Evolutionary conservation across 306 rosid genomes (phyloP), one percentile per base, ranked within the genome.

Genomic region (Sechiopsis laciniata): DNA sequence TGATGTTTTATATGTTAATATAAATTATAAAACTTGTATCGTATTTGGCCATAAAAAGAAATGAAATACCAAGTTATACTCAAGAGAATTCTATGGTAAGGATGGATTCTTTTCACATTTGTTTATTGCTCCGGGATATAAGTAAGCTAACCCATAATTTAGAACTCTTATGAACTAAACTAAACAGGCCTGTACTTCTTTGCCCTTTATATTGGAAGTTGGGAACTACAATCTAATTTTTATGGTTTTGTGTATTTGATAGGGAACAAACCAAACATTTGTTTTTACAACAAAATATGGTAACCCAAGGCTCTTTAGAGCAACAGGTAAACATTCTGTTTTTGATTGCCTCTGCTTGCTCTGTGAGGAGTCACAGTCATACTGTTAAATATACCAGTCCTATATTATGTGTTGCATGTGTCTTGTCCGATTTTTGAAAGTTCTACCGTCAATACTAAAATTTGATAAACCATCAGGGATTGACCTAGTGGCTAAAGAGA

Each of bases 201-300:
- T 52, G 11, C 11, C 60, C 12, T 14, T 24, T 26, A 29, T 51
- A 15, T 15, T 24, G 40, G 2, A 22, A 53, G 59, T 13, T 14
- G 22, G 37, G 2, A 24, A 54, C 74, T 15, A 16, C 60, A 15
- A 68, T 70, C 58, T 70, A 52, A 70, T 16, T 52, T 24, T 51
- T 15, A 58, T 84, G 75, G 74, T 45, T 72, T 77, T 72, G 52
- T 77, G 12, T 70, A 52, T 82, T 71, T 82, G 55, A 67, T 54
- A 95, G 99, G 99, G 99, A 74, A 89, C 99, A 46, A 82, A 78
- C 77, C 91, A 89, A 79, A 70, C 96, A 58, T 95, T 95, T 81
- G 99, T 95, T 50, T 95, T 95, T 73, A 91, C 99, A 2, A 95
- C 99, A 50, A 69, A 85, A 80, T 88, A 91, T 82, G 99, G 97